These are phyloP conservation scores for Periconia macrospinosa DNA, from an alignment of 2,329 filamentous ascomycete species.

Conservation along the genomic window DNA sequence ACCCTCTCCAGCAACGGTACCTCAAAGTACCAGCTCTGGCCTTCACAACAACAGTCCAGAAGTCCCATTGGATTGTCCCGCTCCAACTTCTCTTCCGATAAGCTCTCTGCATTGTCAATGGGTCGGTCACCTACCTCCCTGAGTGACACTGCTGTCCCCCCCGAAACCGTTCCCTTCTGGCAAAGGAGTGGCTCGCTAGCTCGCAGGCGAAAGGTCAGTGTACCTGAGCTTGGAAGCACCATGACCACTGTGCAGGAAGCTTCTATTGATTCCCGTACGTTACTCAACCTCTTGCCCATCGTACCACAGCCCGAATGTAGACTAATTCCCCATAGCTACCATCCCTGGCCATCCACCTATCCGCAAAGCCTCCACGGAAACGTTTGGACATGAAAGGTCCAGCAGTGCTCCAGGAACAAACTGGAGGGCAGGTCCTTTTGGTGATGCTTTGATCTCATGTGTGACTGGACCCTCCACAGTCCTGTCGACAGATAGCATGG, in stretches of 20 bases:
- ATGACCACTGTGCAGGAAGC: slow-evolving; percentile 45
- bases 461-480: slow-evolving; percentile 38
- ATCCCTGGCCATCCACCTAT: slow-evolving; percentile 46
- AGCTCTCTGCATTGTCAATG: slow-evolving; percentile 39
- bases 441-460: slow-evolving; percentile 44
- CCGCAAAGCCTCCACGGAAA: slow-evolving; percentile 35
- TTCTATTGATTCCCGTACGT: slow-evolving; percentile 45
- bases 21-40: slow-evolving; percentile 41
- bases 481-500: slow-evolving; percentile 10
- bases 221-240: slow-evolving; percentile 41
- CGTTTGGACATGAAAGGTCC: slow-evolving; percentile 42
- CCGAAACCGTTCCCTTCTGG: slow-evolving; percentile 38
- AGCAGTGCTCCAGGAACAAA: slow-evolving; percentile 42
- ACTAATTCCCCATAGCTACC: slow-evolving; percentile 35
- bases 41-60: slow-evolving; percentile 23
- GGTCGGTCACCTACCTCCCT: slow-evolving; percentile 44
- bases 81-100: slow-evolving; percentile 30
- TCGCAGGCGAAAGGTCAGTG: slow-evolving; percentile 45
- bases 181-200: slow-evolving; percentile 42
- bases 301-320: not conserved
- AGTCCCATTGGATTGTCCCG: slow-evolving; percentile 28
- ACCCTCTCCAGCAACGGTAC: slow-evolving; percentile 21
- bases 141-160: slow-evolving; percentile 41
- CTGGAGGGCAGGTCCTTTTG: slow-evolving; percentile 44
- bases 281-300: no score